Base-by-base conservation (phyloP, 2,329 filamentous ascomycete genomes). In the Claviceps africana region DNA sequence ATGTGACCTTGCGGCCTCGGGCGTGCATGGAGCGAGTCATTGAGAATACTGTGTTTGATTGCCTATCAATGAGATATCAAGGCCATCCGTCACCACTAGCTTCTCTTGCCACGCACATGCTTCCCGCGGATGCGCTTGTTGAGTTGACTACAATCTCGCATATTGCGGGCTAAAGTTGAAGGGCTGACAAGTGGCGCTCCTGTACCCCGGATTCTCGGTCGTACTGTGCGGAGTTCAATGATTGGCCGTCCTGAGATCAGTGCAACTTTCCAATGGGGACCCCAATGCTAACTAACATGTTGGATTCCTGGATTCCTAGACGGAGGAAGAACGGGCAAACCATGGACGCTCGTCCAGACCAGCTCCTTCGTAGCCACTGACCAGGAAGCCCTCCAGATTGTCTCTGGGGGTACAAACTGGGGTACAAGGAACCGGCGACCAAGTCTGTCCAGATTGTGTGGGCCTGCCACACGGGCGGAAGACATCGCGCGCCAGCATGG, bases 191-290 rank as follows among this genome's bases (percentile, higher is more conserved):
- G 11, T 44, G 46, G 39, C 44, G 46, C 28, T 35, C n/a, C n/a
- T 43, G 40, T n/a, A 48, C 46, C 51, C 51, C 51, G 51, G 51
- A 48, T 47, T 48, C 42, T 52, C 39, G 51, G 51, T 35, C 21
- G 31, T 51, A 42, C 50, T 13, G 19, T 42, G 21, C 15, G 4
- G n/a, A 42, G 40, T 21, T 19, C 40, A 37, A 37, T 35, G 19
- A 39, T 40, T 39, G 31, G 49, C 51, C 45, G 47, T 46, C 35
- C 25, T 33, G 35, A 30, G 31, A 44, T 46, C 13, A 31, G 17
- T 43, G 28, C 39, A 17, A n/a, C 19, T 28, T 25, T 51, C 21
- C 8, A 17, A 39, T 45, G 30, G 28, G 28, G n/a, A 21, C 44
- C 19, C 35, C 15, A 13, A 37, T 13, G n/a, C 7, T n/a, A 13